Conservation (phyloP, 2,329 filamentous ascomycete genomes). For the Ophiocordyceps sinensis region DNA sequence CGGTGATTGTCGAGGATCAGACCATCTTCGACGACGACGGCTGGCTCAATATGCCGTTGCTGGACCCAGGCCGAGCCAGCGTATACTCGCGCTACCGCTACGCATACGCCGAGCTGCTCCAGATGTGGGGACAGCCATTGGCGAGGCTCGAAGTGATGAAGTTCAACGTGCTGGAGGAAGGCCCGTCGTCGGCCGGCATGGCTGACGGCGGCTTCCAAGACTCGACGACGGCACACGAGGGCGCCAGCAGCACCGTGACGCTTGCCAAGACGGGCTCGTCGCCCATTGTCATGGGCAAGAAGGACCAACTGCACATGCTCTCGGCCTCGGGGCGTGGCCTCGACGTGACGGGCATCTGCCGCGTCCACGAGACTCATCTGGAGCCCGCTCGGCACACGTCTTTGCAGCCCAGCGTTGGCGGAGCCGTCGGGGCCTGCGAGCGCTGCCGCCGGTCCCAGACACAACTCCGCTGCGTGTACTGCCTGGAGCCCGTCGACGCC, state of each 20-base stretch:
- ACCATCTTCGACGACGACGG: slow-evolving; percentile 55
- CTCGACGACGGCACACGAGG: slow-evolving; percentile 23
- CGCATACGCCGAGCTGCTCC: slow-evolving; percentile 53
- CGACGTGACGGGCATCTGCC: slow-evolving; percentile 48
- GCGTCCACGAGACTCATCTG: slow-evolving; percentile 46
- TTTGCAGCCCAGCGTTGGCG: slow-evolving; percentile 22
- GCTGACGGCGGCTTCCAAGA: slow-evolving; percentile 19
- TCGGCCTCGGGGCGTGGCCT: slow-evolving; percentile 40
- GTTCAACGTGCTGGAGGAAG: slow-evolving; percentile 48
- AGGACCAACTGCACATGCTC: slow-evolving; percentile 35
- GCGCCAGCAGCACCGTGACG: slow-evolving; percentile 16
- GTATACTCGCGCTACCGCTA: slow-evolving; percentile 47
- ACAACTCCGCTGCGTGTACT: slow-evolving; percentile 48
- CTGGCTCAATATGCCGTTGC: slow-evolving; percentile 43
- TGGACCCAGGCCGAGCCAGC: slow-evolving; percentile 33
- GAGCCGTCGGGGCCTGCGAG: slow-evolving; percentile 34
- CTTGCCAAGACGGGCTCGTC: slow-evolving; percentile 27
- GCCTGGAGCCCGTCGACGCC: slow-evolving; percentile 43
- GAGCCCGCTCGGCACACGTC: slow-evolving; percentile 39
- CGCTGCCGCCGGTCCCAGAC: slow-evolving; percentile 40
- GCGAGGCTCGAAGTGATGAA: slow-evolving; percentile 54
- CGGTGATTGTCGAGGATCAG: slow-evolving; percentile 44
- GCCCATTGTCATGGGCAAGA: slow-evolving; percentile 42
- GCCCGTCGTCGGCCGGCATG: slow-evolving; percentile 17
- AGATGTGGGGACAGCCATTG: slow-evolving; percentile 49